Percentiles rank a stretch among this genome's conserved stretches.
Conservation (phyloP, 192 early-diverging fungal species). For the Backusella tarrabulga region DNA sequence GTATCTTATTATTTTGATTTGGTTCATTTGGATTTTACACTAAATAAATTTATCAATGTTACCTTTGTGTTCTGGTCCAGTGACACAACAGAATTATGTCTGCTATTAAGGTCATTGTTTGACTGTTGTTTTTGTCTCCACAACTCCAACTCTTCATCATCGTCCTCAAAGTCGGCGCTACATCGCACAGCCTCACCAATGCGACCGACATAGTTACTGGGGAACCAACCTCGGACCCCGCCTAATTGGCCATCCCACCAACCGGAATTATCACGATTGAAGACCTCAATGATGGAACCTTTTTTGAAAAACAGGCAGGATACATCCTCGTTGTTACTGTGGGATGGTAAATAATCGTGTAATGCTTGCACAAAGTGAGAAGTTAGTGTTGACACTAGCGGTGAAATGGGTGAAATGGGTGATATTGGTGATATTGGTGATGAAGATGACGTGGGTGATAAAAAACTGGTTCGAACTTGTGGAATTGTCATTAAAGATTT, state of each 20-base stretch:
- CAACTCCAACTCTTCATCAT: slow-evolving; percentile 9
- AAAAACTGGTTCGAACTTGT: not conserved
- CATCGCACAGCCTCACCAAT: slow-evolving; percentile 43
- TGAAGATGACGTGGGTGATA: not conserved
- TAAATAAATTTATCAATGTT: slow-evolving; percentile 3
- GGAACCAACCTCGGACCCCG: slow-evolving; percentile 87
- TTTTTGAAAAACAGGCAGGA: slow-evolving; percentile 75
- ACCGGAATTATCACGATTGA: slow-evolving; percentile 86
- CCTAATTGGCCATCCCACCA: slow-evolving; percentile 95
- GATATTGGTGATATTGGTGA: slow-evolving; percentile 13
- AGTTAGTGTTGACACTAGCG: slow-evolving; percentile 16
- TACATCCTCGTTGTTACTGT: slow-evolving; percentile 39
- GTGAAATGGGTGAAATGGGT: slow-evolving; percentile 20
- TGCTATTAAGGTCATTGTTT: not conserved
- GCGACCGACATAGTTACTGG: slow-evolving; percentile 80
- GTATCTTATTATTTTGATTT: not conserved
- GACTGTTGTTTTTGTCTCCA: slow-evolving; percentile 16
- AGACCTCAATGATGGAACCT: slow-evolving; percentile 89
- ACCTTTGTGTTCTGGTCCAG: slow-evolving; percentile 7
- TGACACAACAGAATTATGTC: not conserved
- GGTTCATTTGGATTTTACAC: not conserved
- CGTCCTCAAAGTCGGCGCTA: slow-evolving; percentile 37
- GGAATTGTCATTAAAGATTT: not conserved
- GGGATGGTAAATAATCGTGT: slow-evolving; percentile 82
- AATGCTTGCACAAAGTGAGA: slow-evolving; percentile 60